These are phyloP conservation scores for Purshia tridentata DNA, from an alignment of 306 rosid genomes.

Conservation along the genomic window DNA sequence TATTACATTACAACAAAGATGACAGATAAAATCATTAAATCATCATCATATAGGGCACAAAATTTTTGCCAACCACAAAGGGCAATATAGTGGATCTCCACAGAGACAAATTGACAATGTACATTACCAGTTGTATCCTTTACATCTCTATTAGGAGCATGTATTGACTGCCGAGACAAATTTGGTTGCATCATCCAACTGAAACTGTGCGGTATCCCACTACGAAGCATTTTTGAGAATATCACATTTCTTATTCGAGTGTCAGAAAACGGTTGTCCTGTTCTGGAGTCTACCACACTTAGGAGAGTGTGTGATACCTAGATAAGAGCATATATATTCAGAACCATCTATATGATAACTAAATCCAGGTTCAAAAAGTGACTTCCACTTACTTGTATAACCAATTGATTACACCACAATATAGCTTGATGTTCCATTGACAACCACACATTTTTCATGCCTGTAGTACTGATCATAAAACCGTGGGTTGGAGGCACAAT, in stretches of 20 bases:
- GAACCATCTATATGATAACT: constrained; percentile 27
- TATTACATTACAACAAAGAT: constrained; percentile 1
- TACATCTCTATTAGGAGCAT: constrained; percentile 39
- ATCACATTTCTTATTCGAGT: constrained; percentile 58
- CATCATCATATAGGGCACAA: neutral
- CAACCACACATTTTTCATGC: constrained; percentile 96
- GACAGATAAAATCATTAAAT: neutral
- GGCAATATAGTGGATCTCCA: neutral
- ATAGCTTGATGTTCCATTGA: constrained; percentile 99
- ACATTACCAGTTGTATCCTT: constrained; percentile 63
- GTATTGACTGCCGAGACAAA: constrained; percentile 41
- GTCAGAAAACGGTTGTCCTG: constrained; percentile 71
- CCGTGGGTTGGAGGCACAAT: constrained; percentile 98
- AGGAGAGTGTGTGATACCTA: constrained; percentile 95
- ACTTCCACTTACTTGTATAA: constrained; percentile 69
- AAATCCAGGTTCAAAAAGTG: constrained; percentile 18
- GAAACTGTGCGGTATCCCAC: constrained; percentile 75
- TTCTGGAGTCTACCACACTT: constrained; percentile 74
- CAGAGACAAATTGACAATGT: neutral
- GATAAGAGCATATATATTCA: constrained; percentile 39
- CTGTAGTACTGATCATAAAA: constrained; percentile 90
- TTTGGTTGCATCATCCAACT: constrained; percentile 53
- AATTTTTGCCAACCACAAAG: neutral
- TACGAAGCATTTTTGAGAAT: constrained; percentile 79
- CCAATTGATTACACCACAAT: constrained; percentile 96